Conservation (phyloP, 345 rosid genomes). For the Brassica rapa region DNA sequence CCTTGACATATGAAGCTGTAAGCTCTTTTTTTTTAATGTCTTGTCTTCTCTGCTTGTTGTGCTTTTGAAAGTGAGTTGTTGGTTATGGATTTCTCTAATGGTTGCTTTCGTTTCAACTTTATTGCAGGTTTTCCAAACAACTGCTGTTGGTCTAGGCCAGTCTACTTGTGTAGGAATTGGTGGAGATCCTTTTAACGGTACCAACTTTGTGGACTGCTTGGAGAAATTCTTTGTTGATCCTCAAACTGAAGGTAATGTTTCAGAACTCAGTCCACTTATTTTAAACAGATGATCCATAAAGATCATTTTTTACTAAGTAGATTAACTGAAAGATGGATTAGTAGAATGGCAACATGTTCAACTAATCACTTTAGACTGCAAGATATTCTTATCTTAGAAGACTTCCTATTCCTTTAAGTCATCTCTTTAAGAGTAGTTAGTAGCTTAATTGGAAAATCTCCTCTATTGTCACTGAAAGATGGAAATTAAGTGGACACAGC, state of each 20-base stretch:
- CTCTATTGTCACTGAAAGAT: background rate
- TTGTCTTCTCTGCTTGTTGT: background rate
- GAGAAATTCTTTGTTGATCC: slow-evolving; percentile 80
- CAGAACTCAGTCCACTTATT: background rate
- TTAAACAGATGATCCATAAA: background rate
- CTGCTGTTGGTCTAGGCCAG: slow-evolving; percentile 91
- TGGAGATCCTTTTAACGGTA: slow-evolving; percentile 97
- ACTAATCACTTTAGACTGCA: background rate
- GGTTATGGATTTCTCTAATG: background rate
- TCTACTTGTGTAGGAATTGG: slow-evolving; percentile 97
- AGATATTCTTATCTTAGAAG: background rate
- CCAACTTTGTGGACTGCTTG: slow-evolving; percentile 92
- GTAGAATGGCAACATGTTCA: background rate
- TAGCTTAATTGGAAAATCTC: background rate
- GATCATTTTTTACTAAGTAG: background rate
- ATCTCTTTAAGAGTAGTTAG: background rate
- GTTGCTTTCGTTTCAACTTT: background rate
- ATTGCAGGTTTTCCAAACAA: slow-evolving; percentile 91
- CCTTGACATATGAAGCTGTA: slow-evolving; percentile 98
- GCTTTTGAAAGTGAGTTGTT: background rate
- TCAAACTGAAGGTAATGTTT: slow-evolving; percentile 84
- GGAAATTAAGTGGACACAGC: slow-evolving; percentile 21
- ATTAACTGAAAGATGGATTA: background rate
- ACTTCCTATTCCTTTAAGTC: background rate
- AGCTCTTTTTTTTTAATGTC: slow-evolving; percentile 24